phyloP scores from a whole-genome alignment of 768 basidiomycete species.

The Tulasnella sp. region DNA sequence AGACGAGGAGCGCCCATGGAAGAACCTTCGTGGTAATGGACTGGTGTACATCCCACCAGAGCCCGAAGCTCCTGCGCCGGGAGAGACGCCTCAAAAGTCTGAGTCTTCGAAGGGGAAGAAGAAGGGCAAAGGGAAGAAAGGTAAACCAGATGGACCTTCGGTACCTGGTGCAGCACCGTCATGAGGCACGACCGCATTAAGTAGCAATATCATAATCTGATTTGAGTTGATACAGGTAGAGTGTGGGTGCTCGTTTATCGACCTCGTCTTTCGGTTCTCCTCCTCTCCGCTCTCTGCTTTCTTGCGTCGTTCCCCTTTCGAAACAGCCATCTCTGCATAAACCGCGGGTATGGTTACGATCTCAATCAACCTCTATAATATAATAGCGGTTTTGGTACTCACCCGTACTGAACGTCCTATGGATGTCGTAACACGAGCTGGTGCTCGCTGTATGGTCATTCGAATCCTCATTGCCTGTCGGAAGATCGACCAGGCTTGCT shows the following conservation, averaged over 20 bases:
- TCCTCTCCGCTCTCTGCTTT: neutral
- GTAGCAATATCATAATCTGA: neutral
- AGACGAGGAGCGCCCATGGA: neutral
- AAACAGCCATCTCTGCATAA: neutral
- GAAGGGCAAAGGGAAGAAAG: neutral
- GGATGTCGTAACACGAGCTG: neutral
- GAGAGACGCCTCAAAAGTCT: neutral
- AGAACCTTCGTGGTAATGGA: neutral
- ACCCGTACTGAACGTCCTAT: neutral
- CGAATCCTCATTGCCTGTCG: neutral
- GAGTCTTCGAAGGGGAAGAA: neutral
- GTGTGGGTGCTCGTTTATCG: neutral
- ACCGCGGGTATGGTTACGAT: neutral
- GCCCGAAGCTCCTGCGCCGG: neutral
- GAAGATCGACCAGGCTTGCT: neutral
- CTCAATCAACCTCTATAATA: neutral
- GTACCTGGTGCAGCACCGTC: neutral
- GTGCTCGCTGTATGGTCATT: neutral
- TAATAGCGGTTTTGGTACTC: neutral
- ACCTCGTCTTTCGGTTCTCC: neutral
- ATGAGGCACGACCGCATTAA: neutral
- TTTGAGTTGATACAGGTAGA: neutral
- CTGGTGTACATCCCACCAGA: constrained; percentile 3
- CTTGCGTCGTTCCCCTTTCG: neutral
- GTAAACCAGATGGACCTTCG: neutral